Evolutionary conservation across 352 stramenopile genomes (phyloP).

Genomic region (Pythium guiyangense): DNA sequence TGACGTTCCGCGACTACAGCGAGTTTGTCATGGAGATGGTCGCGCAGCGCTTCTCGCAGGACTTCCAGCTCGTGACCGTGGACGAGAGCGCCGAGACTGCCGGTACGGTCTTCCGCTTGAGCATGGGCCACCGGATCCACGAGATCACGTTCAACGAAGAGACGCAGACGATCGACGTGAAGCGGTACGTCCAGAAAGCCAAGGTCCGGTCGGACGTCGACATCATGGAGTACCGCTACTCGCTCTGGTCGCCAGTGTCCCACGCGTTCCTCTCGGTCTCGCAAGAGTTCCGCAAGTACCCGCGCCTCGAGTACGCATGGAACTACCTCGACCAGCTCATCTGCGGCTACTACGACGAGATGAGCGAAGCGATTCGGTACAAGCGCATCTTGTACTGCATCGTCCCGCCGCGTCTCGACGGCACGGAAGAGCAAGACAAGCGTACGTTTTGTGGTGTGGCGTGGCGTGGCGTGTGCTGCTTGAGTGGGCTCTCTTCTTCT

Average conservation of each 20-base stretch:
- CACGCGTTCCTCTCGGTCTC: too few relatives aligned
- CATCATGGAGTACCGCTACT: too few relatives aligned
- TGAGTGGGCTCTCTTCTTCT: not conserved
- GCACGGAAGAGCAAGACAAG: constrained; percentile 19
- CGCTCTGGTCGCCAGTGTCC: too few relatives aligned
- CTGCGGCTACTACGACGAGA: constrained; percentile 83
- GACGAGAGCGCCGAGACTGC: constrained; percentile 34
- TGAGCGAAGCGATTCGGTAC: constrained; percentile 81
- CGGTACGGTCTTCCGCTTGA: too few relatives aligned
- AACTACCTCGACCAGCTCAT: constrained; percentile 85
- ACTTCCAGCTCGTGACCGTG: constrained; percentile 81
- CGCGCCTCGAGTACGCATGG: too few relatives aligned
- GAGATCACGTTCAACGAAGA: too few relatives aligned
- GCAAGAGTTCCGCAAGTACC: too few relatives aligned
- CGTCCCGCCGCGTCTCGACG: constrained; percentile 41
- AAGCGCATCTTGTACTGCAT: constrained; percentile 76
- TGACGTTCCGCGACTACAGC: constrained; percentile 67
- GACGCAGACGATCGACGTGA: too few relatives aligned
- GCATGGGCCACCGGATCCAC: too few relatives aligned
- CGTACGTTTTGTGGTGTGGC: constrained; percentile 19
- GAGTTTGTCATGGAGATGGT: constrained; percentile 87
- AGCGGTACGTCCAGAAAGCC: too few relatives aligned
- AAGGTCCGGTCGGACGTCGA: too few relatives aligned
- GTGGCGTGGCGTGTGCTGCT: too few relatives aligned
- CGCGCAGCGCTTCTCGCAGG: constrained; percentile 72